Percentiles rank a stretch among this genome's conserved stretches.
Conservation (phyloP, 1,139 yeast genomes). For the Sugiyamaella novakii region DNA sequence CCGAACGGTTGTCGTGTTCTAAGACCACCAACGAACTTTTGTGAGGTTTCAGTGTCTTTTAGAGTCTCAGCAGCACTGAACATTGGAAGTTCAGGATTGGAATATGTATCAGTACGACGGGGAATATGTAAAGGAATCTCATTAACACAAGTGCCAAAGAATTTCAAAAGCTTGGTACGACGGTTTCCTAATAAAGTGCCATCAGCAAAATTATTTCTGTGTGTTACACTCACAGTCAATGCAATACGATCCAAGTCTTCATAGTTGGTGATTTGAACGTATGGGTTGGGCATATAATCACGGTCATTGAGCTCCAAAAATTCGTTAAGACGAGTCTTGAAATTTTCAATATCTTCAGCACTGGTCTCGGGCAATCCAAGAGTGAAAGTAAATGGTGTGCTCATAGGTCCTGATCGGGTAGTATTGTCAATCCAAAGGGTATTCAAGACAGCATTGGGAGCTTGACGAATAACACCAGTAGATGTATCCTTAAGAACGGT, state of each 20-base stretch:
- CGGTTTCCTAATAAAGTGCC: conserved; percentile 38
- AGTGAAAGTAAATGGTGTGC: conserved; percentile 33
- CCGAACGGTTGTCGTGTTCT: conserved; percentile 20
- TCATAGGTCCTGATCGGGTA: conserved; percentile 44
- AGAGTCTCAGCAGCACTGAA: conserved; percentile 6
- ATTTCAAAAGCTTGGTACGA: conserved; percentile 39
- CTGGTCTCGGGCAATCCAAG: conserved; percentile 46
- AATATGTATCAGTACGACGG: conserved; percentile 40
- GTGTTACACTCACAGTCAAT: conserved; percentile 38
- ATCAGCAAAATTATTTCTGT: conserved; percentile 43
- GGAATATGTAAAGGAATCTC: conserved; percentile 43
- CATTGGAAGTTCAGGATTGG: conserved; percentile 43
- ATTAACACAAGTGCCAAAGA: conserved; percentile 39
- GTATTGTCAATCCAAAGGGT: conserved; percentile 46
- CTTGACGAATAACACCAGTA: conserved; percentile 42
- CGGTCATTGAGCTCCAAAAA: conserved; percentile 42
- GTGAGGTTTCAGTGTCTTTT: too few species aligned
- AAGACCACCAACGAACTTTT: background rate
- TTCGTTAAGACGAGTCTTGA: conserved; percentile 37
- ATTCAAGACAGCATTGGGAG: conserved; percentile 45
- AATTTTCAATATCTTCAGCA: conserved; percentile 40
- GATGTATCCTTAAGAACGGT: conserved; percentile 42
- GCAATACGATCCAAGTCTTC: conserved; percentile 43
- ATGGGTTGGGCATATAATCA: conserved; percentile 42
- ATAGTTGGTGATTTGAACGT: conserved; percentile 40